Conservation (phyloP, 2,329 filamentous ascomycete species). For the Fusarium xyrophilum region DNA sequence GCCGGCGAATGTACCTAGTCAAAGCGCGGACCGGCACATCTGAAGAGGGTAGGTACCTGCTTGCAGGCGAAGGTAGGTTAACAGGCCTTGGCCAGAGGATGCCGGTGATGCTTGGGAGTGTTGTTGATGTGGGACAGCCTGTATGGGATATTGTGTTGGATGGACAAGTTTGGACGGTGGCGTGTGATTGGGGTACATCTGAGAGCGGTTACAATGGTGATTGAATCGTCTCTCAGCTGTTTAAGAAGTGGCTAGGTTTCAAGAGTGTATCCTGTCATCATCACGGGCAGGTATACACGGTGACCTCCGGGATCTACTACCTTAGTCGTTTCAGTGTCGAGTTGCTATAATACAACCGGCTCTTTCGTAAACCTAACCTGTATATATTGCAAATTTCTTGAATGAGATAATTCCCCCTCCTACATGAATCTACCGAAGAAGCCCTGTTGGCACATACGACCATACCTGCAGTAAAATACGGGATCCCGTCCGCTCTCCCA, state of each 20-base stretch:
- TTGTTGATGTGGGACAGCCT: slow-evolving; percentile 47
- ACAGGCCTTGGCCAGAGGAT: slow-evolving; percentile 46
- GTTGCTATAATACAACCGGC: background rate
- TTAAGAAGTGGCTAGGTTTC: background rate
- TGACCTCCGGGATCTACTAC: too few species aligned
- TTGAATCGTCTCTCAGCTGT: background rate
- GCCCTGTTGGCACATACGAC: slow-evolving; percentile 11
- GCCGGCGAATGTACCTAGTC: slow-evolving; percentile 48
- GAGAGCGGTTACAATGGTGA: background rate
- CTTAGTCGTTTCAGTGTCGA: background rate
- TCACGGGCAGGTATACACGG: background rate
- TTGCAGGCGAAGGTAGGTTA: slow-evolving; percentile 50
- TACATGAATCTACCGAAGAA: background rate
- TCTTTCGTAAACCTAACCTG: background rate
- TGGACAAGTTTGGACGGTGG: slow-evolving; percentile 48
- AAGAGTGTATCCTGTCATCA: background rate
- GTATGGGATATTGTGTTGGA: slow-evolving; percentile 50
- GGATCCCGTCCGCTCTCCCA: slow-evolving; percentile 30
- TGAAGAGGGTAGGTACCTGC: slow-evolving; percentile 40
- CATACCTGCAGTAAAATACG: slow-evolving; percentile 28
- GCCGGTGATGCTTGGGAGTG: slow-evolving; percentile 41
- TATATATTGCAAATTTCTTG: background rate
- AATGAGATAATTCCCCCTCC: too few species aligned
- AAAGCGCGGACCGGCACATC: slow-evolving; percentile 19
- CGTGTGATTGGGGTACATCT: slow-evolving; percentile 48